These are phyloP conservation scores for Phytophthora fragariae DNA, from an alignment of 352 stramenopile genomes.

Conservation along the genomic window DNA sequence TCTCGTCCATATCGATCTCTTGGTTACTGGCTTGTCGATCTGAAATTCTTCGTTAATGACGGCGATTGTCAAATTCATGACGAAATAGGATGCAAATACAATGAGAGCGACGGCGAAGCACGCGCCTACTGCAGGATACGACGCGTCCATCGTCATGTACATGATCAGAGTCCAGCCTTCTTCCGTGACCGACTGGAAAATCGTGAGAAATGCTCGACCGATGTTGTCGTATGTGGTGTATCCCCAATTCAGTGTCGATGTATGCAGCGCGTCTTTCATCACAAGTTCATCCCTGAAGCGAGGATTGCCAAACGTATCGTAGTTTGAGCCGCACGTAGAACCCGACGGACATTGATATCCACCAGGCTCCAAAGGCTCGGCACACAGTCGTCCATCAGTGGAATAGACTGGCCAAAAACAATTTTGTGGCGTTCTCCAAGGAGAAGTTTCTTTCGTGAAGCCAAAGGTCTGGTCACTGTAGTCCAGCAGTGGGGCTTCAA, in stretches of 20 bases:
- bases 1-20: background rate
- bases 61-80: constrained; percentile 92
- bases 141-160: constrained; percentile 80
- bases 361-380: constrained; percentile 35
- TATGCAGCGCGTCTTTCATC: constrained; percentile 61
- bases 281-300: constrained; percentile 53
- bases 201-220: constrained; percentile 85
- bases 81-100: constrained; percentile 91
- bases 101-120: constrained; percentile 89
- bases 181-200: constrained; percentile 93
- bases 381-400: constrained; percentile 73
- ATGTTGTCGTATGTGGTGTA: constrained; percentile 94
- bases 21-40: constrained; percentile 39
- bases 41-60: constrained; percentile 92
- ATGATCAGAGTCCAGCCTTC: constrained; percentile 94
- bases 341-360: constrained; percentile 48
- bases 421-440: constrained; percentile 63
- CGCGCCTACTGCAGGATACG: constrained; percentile 53
- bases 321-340: constrained; percentile 65
- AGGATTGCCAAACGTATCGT: constrained; percentile 62
- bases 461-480: constrained; percentile 42
- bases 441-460: constrained; percentile 65
- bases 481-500: constrained; percentile 44
- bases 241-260: constrained; percentile 76
- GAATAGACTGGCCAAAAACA: constrained; percentile 94